phyloP scores from a whole-genome alignment of 2,329 filamentous ascomycete genomes.

The Penicillium sp. region DNA sequence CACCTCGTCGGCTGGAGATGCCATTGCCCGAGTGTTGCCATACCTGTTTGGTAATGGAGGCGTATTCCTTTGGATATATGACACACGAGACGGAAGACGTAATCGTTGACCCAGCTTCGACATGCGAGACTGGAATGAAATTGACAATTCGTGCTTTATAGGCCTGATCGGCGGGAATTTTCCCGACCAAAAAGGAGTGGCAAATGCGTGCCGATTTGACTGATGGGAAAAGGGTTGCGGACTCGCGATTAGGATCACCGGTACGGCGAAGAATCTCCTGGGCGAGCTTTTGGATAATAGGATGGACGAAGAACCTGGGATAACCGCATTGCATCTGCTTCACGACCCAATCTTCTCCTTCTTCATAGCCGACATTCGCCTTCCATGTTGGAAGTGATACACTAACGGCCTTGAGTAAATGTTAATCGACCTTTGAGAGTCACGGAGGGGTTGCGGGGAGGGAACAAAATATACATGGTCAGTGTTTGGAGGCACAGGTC shows the following conservation, averaged over 20 bases:
- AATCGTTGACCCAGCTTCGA: conserved; percentile 60
- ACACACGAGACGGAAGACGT: conserved; percentile 66
- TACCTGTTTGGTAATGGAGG: conserved; percentile 79
- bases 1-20: conserved; percentile 83
- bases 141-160: conserved; percentile 57
- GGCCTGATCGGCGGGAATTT: conserved; percentile 31
- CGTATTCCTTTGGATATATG: conserved; percentile 66
- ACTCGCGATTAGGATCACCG: conserved; percentile 54
- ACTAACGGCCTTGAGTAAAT: conserved; percentile 73
- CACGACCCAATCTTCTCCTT: conserved; percentile 84
- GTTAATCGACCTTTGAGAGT: conserved; percentile 6
- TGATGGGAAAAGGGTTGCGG: conserved; percentile 80
- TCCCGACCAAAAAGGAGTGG: conserved; percentile 64
- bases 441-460: conserved; percentile 25
- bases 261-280: conserved; percentile 64
- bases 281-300: conserved; percentile 72
- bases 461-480: conserved; percentile 62
- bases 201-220: conserved; percentile 68
- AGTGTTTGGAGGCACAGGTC: conserved; percentile 74
- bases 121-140: conserved; percentile 57
- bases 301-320: conserved; percentile 91
- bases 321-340: conserved; percentile 86
- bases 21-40: conserved; percentile 98
- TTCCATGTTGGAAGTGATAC: conserved; percentile 94
- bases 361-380: conserved; percentile 88